Conservation (phyloP, 2,329 filamentous ascomycete species). For the Fusarium solani-melongenae region DNA sequence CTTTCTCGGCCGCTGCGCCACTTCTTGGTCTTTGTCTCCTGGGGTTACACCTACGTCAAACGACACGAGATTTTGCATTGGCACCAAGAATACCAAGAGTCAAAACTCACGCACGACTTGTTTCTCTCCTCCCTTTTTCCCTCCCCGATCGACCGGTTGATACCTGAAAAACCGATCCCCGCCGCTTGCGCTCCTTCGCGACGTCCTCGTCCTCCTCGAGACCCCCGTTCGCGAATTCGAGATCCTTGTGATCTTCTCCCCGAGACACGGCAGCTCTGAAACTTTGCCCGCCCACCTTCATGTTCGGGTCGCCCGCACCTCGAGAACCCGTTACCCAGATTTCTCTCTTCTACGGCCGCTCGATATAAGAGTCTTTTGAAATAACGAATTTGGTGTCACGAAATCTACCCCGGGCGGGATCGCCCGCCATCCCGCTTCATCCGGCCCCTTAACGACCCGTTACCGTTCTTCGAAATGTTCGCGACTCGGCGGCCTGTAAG, state of each 20-base stretch:
- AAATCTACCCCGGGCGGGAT: constrained; percentile 36
- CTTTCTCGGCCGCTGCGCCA: constrained; percentile 32
- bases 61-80: constrained; percentile 38
- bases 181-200: constrained; percentile 1
- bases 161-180: background rate
- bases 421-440: constrained; percentile 39
- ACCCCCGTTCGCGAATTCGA: constrained; percentile 11
- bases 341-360: background rate
- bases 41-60: constrained; percentile 36
- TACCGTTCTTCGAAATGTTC: constrained; percentile 25
- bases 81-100: constrained; percentile 33
- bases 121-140: background rate
- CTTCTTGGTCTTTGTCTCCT: constrained; percentile 18
- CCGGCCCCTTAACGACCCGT: constrained; percentile 25
- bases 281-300: constrained; percentile 22
- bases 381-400: constrained; percentile 7
- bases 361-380: constrained; percentile 14
- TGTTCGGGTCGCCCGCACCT: constrained; percentile 9
- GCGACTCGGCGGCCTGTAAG: constrained; percentile 1
- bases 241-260: constrained; percentile 21
- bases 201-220: constrained; percentile 9
- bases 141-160: background rate
- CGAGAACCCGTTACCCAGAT: background rate
- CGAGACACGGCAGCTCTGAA: constrained; percentile 26
- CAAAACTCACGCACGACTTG: constrained; percentile 14